These are phyloP conservation scores for Xylariaceae sp. DNA, from an alignment of 2,329 filamentous ascomycete genomes.

Conservation along the genomic window DNA sequence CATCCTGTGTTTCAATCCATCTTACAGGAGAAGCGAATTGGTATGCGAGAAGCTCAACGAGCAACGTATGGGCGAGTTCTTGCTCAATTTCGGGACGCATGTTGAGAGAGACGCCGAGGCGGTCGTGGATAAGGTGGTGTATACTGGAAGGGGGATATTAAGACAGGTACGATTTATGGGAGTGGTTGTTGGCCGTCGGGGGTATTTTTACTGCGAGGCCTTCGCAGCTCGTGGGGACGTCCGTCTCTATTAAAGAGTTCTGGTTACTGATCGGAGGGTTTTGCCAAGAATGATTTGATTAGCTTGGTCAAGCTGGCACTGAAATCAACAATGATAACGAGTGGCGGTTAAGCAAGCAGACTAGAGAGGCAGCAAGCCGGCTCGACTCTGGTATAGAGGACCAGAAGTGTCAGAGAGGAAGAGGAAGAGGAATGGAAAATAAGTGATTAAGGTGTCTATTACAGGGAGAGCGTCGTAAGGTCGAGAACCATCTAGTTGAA, in stretches of 20 bases:
- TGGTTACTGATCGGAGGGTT: background rate
- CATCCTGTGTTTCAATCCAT: constrained; percentile 99
- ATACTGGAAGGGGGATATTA: background rate
- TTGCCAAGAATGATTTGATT: background rate
- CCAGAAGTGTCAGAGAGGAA: background rate
- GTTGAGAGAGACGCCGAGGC: constrained; percentile 47
- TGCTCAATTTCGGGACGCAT: constrained; percentile 99
- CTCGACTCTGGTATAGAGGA: too few species aligned
- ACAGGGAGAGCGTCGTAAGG: constrained; percentile 1
- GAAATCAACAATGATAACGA: background rate
- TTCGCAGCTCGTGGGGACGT: background rate
- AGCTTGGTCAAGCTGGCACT: background rate
- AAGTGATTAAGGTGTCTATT: constrained; percentile 26
- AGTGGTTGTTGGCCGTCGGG: background rate
- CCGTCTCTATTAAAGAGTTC: background rate
- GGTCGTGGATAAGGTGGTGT: constrained; percentile 3
- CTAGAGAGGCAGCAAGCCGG: too few species aligned
- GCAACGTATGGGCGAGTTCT: constrained; percentile 96
- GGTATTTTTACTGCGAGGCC: constrained; percentile 2
- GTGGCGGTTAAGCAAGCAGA: background rate
- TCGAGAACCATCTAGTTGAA: constrained; percentile 1
- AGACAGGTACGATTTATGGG: background rate
- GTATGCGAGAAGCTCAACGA: constrained; percentile 98
- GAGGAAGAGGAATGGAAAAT: constrained; percentile 1
- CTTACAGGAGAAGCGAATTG: constrained; percentile 98